Evolutionary conservation across 352 stramenopile genomes (phyloP), one percentile per base, ranked within the genome.

Genomic region (Saprolegnia diclina): DNA sequence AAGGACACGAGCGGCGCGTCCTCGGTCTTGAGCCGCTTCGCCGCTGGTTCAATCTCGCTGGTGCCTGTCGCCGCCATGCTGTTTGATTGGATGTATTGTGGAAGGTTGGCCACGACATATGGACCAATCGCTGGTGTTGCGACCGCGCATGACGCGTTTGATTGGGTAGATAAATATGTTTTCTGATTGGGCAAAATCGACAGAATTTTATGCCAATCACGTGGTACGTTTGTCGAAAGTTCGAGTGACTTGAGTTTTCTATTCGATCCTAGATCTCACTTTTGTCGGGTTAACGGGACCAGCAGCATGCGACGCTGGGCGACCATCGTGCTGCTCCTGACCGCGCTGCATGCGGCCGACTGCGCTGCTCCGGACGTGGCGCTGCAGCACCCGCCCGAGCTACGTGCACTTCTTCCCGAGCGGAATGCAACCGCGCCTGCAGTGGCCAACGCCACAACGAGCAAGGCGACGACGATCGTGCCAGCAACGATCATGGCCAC

Each of bases 1-100:
- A 66, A 66, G 21, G 57, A 66, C 40, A 66, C 57, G 16, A 66
- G 57, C 16, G 55, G 55, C 16, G 55, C 24, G 40, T 37, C 18
- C n/a, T 48, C 40, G 21, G 50, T n/a, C 57, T 66, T 66, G 57
- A 26, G 10, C 50, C 50, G 48, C 57, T 66, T 66, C 50, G 57
- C 35, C 57, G 57, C 57, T 21, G 57, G 57, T 66, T 54, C 57
- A 21, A 37, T 40, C 6, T 40, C 40, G 35, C 9, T 32, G n/a
- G n/a, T n/a, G 10, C 21, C 54, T 32, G 42, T 62, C 54, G n/a
- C 35, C 50, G 57, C 14, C 18, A 21, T 52, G 40, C 40, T 10
- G 1, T 50, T 18, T 48, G 22, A 64, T 64, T 64, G 56, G 54
- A 21, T 63, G 19, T 10, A 52, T 45, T 40, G 22, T 19, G 5